Evolutionary conservation across 2,329 filamentous ascomycete genomes (phyloP).

Genomic region (Aspergillus jensenii): DNA sequence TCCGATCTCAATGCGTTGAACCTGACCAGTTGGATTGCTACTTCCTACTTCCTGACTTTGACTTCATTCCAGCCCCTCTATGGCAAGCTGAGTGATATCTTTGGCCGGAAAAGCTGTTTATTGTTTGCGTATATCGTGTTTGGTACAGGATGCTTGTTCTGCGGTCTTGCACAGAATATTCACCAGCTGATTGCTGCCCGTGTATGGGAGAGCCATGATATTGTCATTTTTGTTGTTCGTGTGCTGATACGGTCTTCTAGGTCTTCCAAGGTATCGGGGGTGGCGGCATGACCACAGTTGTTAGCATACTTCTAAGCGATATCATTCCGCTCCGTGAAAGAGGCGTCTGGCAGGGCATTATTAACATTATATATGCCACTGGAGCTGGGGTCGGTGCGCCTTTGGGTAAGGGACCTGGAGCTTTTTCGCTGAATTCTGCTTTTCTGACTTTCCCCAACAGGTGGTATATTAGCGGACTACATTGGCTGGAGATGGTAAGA

Average conservation of each 20-base stretch:
- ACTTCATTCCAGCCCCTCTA: slow-evolving; percentile 72
- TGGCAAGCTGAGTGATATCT: slow-evolving; percentile 61
- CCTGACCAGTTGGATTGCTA: slow-evolving; percentile 73
- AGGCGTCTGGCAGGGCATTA: slow-evolving; percentile 71
- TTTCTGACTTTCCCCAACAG: slow-evolving; percentile 21
- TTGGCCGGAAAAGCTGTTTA: slow-evolving; percentile 55
- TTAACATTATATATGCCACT: slow-evolving; percentile 70
- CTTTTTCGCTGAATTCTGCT: neutral
- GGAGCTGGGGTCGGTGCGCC: slow-evolving; percentile 71
- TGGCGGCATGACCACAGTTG: slow-evolving; percentile 69
- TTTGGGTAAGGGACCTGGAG: slow-evolving; percentile 46
- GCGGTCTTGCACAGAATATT: slow-evolving; percentile 64
- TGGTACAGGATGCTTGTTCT: slow-evolving; percentile 46
- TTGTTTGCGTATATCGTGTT: slow-evolving; percentile 56
- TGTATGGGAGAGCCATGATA: slow-evolving; percentile 26
- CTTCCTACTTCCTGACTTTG: slow-evolving; percentile 68
- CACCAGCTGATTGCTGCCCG: slow-evolving; percentile 65
- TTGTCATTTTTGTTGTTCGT: too few relatives aligned
- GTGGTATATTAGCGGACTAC: slow-evolving; percentile 68
- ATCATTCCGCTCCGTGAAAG: slow-evolving; percentile 68
- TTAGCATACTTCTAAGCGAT: slow-evolving; percentile 69
- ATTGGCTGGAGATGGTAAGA: slow-evolving; percentile 72
- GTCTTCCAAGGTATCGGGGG: slow-evolving; percentile 66
- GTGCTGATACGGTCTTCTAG: slow-evolving; percentile 19
- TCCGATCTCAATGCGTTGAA: slow-evolving; percentile 73